Evolutionary conservation across 1,284 basidiomycete genomes (phyloP), one percentile per base, ranked within the genome.

Genomic region (Leccinum griseonigrum): DNA sequence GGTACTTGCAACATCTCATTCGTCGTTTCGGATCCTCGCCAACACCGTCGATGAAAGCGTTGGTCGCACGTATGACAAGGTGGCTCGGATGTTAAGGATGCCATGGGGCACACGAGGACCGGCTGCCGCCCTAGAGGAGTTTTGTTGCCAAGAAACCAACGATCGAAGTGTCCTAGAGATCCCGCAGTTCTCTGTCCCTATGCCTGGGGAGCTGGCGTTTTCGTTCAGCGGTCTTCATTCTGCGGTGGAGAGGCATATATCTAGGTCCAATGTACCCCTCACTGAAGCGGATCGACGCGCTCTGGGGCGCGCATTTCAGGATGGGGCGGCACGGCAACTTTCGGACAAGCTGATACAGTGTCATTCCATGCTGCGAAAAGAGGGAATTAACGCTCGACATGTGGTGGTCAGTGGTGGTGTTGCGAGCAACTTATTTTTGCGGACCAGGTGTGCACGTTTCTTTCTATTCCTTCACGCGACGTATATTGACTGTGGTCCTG

Each of bases 331-430:
- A 4, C 77, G 71, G 9, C 94, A 97, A 64, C 77, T 97, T 0
- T 87, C 86, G 65, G 82, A 86, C 55, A 97, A 96, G 74, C 75
- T 96, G 3, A 62, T 74, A 3, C 77, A 91, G 18, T 88, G 81
- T 1, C 70, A 95, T 56, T 68, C 77, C n/a, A 77, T 77, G 75
- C 84, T 84, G 64, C 63, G 65, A 55, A 61, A 67, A 4, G 68
- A 78, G 22, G 77, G 77, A 13, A 68, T 86, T 43, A 63, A 71
- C 13, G 74, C 91, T 48, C 68, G 72, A 18, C 77, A 85, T 64
- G 67, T 98, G 13, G 91, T 97, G 0, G 87, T 92, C 10, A 93
- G 91, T 62, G 95, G 95, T 1, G 95, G 95, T 1, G 95, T 98
- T 0, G 95, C 94, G 14, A 93, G 92, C 65, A 98, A 98, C 68